Evolutionary conservation across 2,329 filamentous ascomycete species (phyloP).

Genomic region (Pseudogymnoascus sp.): DNA sequence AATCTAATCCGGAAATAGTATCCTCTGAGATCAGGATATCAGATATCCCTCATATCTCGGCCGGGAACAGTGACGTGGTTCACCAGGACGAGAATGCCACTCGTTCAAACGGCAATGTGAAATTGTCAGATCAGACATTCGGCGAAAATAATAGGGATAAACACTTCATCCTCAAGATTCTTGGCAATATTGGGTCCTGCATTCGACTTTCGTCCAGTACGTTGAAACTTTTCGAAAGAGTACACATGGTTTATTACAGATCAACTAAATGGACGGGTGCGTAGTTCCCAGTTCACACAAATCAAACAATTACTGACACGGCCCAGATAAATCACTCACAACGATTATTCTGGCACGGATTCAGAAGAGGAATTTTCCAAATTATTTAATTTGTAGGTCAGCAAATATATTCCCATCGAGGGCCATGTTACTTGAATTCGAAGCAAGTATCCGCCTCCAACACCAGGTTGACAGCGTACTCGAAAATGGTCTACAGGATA

Average conservation of each 20-base stretch:
- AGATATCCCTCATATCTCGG: not conserved
- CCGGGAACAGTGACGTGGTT: no score
- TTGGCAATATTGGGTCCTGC: conserved; percentile 72
- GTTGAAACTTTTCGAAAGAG: conserved; percentile 81
- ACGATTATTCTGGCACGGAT: conserved; percentile 92
- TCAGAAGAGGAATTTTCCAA: conserved; percentile 77
- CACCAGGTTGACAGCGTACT: conserved; percentile 74
- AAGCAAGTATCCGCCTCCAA: conserved; percentile 76
- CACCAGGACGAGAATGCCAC: not conserved
- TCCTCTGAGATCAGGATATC: not conserved
- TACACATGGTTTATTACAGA: conserved; percentile 92
- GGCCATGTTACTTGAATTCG: conserved; percentile 74
- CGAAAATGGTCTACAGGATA: conserved; percentile 66
- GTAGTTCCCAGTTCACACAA: not conserved
- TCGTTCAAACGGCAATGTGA: not conserved
- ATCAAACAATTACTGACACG: not conserved
- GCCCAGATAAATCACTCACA: conserved; percentile 79
- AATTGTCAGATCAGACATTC: not conserved
- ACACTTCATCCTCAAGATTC: conserved; percentile 72
- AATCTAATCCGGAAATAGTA: not conserved
- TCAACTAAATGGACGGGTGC: conserved; percentile 80
- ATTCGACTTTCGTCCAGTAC: conserved; percentile 69
- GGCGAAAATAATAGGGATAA: conserved; percentile 57
- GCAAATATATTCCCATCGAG: conserved; percentile 82
- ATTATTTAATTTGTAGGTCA: conserved; percentile 85